Conservation (phyloP, 306 rosid genomes). For the Lathyrus sativus region DNA sequence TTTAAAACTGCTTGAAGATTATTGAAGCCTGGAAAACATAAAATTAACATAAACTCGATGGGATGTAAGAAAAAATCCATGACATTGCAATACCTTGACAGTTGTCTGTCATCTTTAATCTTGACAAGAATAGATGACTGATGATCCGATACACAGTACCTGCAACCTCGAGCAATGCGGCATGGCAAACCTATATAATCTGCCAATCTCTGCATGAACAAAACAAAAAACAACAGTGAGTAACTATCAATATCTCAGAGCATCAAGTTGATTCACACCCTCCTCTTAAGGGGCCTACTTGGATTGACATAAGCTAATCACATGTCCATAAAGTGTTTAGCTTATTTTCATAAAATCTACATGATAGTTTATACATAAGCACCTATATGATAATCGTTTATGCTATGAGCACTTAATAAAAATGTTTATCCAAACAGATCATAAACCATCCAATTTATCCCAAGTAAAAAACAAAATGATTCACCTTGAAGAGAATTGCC, state of each 20-base stretch:
- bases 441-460: neutral
- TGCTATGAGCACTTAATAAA: neutral
- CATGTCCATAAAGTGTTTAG: neutral
- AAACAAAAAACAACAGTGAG: slow-evolving; percentile 12
- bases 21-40: neutral
- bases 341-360: neutral
- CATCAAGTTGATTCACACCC: neutral
- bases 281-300: neutral
- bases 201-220: slow-evolving; percentile 80
- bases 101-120: slow-evolving; percentile 75
- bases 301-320: neutral
- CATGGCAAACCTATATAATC: slow-evolving; percentile 96
- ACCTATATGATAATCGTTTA: neutral
- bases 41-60: slow-evolving; percentile 10
- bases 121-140: slow-evolving; percentile 91
- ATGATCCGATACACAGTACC: slow-evolving; percentile 88
- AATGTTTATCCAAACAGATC: neutral
- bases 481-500: slow-evolving; percentile 95
- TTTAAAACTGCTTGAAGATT: slow-evolving; percentile 36
- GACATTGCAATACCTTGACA: slow-evolving; percentile 62
- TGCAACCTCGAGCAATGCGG: slow-evolving; percentile 92
- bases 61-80: neutral
- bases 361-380: neutral
- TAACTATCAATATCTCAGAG: neutral
- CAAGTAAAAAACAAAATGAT: slow-evolving; percentile 5